These are phyloP conservation scores for Wickerhamomyces sydowiorum DNA, from an alignment of 805 yeast species.

Conservation along the genomic window DNA sequence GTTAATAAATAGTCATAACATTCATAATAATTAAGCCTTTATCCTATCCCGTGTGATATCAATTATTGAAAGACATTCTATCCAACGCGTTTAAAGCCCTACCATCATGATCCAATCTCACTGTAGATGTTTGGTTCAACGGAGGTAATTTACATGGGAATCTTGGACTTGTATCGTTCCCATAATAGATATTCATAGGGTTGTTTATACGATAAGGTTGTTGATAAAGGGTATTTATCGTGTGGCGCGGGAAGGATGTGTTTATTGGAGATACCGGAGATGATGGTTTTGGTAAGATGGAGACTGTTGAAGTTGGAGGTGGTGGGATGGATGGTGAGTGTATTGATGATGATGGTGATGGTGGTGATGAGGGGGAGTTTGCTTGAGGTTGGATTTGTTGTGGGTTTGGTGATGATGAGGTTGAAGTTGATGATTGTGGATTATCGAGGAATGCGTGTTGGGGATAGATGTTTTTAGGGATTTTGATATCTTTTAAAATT, in stretches of 20 bases:
- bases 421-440: constrained; percentile 6
- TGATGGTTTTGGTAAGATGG: constrained; percentile 8
- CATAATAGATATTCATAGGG: not conserved
- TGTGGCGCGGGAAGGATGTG: no score
- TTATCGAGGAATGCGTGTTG: constrained; percentile 1
- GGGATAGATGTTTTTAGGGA: constrained; percentile 33
- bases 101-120: constrained; percentile 1
- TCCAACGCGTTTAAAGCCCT: constrained; percentile 1
- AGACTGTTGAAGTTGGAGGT: no score
- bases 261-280: constrained; percentile 1
- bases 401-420: not conserved
- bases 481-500: constrained; percentile 18
- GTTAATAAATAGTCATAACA: no score
- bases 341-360: constrained; percentile 3
- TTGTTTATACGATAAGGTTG: not conserved
- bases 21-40: no score
- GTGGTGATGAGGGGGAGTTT: no score
- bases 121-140: not conserved
- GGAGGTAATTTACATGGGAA: not conserved
- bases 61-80: not conserved
- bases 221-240: no score
- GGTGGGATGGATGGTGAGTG: not conserved
- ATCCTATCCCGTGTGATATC: not conserved
- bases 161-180: no score
- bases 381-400: no score